phyloP scores from a whole-genome alignment of 1,284 basidiomycete species.

The Moniliella sp. region DNA sequence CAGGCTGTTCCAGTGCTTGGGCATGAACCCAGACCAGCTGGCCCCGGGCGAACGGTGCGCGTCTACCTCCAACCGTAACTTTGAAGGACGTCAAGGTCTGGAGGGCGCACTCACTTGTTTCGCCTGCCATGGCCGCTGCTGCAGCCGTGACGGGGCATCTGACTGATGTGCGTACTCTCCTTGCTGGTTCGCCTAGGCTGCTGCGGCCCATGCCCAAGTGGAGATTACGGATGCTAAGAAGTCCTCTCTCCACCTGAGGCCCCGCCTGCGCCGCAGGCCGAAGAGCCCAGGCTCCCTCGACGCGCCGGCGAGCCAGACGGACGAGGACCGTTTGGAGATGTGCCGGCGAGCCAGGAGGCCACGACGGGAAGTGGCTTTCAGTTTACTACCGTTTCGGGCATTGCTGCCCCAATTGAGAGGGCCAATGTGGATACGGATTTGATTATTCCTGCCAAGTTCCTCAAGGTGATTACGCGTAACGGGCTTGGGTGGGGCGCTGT shows the following conservation, averaged over 20 bases:
- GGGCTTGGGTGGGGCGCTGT: conserved; percentile 27
- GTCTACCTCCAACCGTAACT: conserved; percentile 33
- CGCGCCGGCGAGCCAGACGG: conserved; percentile 1
- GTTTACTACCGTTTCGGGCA: conserved; percentile 22
- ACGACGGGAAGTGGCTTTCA: conserved; percentile 17
- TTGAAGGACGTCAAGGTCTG: conserved; percentile 29
- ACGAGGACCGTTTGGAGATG: not conserved
- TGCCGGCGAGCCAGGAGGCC: conserved; percentile 1
- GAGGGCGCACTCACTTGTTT: conserved; percentile 30
- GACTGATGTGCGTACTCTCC: conserved; percentile 29
- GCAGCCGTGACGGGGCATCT: conserved; percentile 28
- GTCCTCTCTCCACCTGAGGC: conserved; percentile 14
- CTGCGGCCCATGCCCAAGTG: conserved; percentile 13
- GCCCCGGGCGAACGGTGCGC: conserved; percentile 30
- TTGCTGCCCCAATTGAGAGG: conserved; percentile 26
- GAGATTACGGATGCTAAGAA: conserved; percentile 16
- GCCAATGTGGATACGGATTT: conserved; percentile 31
- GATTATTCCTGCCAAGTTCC: conserved; percentile 31
- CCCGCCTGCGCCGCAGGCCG: conserved; percentile 7
- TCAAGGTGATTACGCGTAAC: conserved; percentile 31
- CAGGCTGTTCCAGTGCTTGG: conserved; percentile 32
- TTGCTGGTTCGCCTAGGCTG: conserved; percentile 10
- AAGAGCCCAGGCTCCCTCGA: conserved; percentile 9
- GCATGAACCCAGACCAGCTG: conserved; percentile 33
- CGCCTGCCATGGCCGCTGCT: conserved; percentile 31